Conservation (phyloP, 2,329 filamentous ascomycete genomes). For the Cordyceps cateniannulata region DNA sequence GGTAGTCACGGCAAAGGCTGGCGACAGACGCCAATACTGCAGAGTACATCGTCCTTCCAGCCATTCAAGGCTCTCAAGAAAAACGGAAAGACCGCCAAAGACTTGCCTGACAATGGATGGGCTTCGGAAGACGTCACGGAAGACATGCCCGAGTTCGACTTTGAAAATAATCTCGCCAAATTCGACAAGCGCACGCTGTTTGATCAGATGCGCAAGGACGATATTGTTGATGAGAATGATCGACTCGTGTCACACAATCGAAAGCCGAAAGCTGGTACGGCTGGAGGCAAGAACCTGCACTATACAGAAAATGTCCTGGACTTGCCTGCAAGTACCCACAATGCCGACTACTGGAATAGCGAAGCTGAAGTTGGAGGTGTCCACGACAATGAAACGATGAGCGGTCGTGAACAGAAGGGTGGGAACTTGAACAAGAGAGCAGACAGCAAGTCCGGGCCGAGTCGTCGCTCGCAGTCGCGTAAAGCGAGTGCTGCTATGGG, state of each 20-base stretch:
- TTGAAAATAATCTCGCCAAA: slow-evolving; percentile 80
- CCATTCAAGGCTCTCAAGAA: slow-evolving; percentile 56
- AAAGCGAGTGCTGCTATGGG: slow-evolving; percentile 42
- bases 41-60: slow-evolving; percentile 57
- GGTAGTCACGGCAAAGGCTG: slow-evolving; percentile 44
- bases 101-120: slow-evolving; percentile 68
- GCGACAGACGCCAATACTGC: slow-evolving; percentile 53
- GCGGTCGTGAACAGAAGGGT: slow-evolving; percentile 45
- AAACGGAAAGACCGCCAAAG: slow-evolving; percentile 39
- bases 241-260: slow-evolving; percentile 89
- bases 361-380: slow-evolving; percentile 57
- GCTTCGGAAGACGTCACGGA: slow-evolving; percentile 94
- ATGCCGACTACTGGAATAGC: slow-evolving; percentile 63
- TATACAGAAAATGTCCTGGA: slow-evolving; percentile 89
- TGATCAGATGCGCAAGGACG: slow-evolving; percentile 82
- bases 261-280: slow-evolving; percentile 59
- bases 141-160: slow-evolving; percentile 92
- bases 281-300: slow-evolving; percentile 83
- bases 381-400: slow-evolving; percentile 37
- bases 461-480: slow-evolving; percentile 48
- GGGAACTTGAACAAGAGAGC: slow-evolving; percentile 43
- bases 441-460: slow-evolving; percentile 45
- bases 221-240: slow-evolving; percentile 81
- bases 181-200: slow-evolving; percentile 93
- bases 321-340: slow-evolving; percentile 37